phyloP scores from a whole-genome alignment of 768 basidiomycete species.

The Rhodotorula sphaerocarpa region DNA sequence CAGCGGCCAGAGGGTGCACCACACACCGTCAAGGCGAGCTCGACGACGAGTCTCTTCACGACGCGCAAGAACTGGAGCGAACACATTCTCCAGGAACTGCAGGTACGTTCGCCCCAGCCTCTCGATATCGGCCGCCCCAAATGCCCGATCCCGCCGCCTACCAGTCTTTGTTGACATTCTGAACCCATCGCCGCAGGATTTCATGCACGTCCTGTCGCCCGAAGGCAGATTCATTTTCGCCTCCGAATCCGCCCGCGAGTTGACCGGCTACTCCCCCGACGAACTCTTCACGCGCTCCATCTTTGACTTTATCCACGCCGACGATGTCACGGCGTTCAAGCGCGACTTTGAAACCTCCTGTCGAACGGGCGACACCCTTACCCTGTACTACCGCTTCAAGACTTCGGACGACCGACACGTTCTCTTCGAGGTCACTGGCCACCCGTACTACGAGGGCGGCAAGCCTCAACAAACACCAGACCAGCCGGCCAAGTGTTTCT shows the following conservation, averaged over 20 bases:
- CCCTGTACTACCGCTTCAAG: constrained; percentile 37
- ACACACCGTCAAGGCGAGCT: constrained; percentile 32
- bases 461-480: constrained; percentile 37
- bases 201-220: constrained; percentile 80
- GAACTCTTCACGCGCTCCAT: constrained; percentile 75
- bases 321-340: constrained; percentile 79
- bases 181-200: constrained; percentile 49
- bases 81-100: constrained; percentile 37
- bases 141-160: background rate
- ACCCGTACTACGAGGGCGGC: constrained; percentile 28
- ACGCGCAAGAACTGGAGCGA: constrained; percentile 39
- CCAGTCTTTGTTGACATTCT: no score
- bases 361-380: constrained; percentile 21
- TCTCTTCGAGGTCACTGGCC: constrained; percentile 35
- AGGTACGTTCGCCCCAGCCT: constrained; percentile 11
- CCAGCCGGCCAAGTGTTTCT: constrained; percentile 52
- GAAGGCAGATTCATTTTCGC: constrained; percentile 87
- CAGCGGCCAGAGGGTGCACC: constrained; percentile 10
- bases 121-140: no score
- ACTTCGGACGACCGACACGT: constrained; percentile 22
- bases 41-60: constrained; percentile 36
- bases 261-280: constrained; percentile 76
- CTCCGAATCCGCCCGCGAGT: constrained; percentile 67
- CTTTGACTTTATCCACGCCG: constrained; percentile 73
- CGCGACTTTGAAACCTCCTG: constrained; percentile 61